Conservation (phyloP, 176 grass and related monocot genomes). For the Oryza glaberrima region DNA sequence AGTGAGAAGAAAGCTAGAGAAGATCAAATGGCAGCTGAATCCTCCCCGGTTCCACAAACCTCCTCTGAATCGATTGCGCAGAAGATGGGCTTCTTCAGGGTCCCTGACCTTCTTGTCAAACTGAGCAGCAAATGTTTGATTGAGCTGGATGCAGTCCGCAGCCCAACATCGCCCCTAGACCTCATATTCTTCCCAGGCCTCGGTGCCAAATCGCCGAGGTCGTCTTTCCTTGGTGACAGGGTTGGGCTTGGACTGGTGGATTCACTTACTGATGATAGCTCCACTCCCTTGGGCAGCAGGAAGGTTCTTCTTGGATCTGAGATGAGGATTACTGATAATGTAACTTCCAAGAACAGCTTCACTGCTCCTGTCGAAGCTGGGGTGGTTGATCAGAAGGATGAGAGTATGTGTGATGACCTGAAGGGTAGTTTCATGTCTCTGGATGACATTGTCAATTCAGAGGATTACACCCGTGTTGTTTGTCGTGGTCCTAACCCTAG, state of each 20-base stretch:
- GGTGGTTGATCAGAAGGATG: constrained; percentile 47
- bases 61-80: constrained; percentile 45
- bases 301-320: constrained; percentile 69
- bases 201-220: constrained; percentile 60
- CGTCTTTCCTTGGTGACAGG: constrained; percentile 52
- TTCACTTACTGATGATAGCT: constrained; percentile 52
- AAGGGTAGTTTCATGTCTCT: constrained; percentile 59
- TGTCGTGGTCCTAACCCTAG: constrained; percentile 60
- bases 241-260: constrained; percentile 67
- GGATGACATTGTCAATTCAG: constrained; percentile 68
- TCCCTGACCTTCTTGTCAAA: constrained; percentile 60
- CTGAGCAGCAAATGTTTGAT: constrained; percentile 62
- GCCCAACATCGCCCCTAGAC: constrained; percentile 70
- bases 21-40: constrained; percentile 50
- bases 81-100: constrained; percentile 64
- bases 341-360: constrained; percentile 52
- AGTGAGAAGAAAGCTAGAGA: constrained; percentile 35
- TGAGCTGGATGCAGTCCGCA: constrained; percentile 61
- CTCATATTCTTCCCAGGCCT: constrained; percentile 64
- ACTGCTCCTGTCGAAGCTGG: constrained; percentile 47
- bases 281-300: constrained; percentile 44
- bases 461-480: constrained; percentile 68
- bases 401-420: constrained; percentile 46
- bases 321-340: constrained; percentile 56
- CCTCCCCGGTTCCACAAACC: constrained; percentile 17